phyloP scores from a whole-genome alignment of 495 filamentous ascomycete genomes.

The Thermothielavioides terrestris region DNA sequence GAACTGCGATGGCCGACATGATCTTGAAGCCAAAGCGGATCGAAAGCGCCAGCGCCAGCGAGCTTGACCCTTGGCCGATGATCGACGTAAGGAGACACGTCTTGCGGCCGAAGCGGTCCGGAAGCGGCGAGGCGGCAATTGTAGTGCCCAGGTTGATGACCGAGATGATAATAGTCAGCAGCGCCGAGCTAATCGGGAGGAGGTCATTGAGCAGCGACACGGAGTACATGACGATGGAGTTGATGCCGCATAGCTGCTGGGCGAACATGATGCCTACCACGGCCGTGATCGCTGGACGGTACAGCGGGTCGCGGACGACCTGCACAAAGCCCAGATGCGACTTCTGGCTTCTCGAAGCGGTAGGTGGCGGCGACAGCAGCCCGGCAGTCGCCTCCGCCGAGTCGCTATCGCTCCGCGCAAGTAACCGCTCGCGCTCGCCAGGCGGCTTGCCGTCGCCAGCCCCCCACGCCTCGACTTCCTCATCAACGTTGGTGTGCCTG shows the following conservation, averaged over 20 bases:
- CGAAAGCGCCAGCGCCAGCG: conserved; percentile 63
- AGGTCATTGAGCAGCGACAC: conserved; percentile 75
- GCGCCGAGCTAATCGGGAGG: conserved; percentile 63
- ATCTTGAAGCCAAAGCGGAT: conserved; percentile 60
- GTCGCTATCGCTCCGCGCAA: conserved; percentile 21
- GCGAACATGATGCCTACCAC: conserved; percentile 87
- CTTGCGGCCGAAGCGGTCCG: conserved; percentile 81
- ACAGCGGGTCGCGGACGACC: conserved; percentile 53
- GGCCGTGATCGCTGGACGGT: conserved; percentile 70
- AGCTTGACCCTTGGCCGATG: conserved; percentile 68
- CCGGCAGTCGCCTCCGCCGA: conserved; percentile 34
- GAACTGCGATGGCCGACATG: conserved; percentile 67
- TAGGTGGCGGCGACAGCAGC: conserved; percentile 23
- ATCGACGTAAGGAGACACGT: conserved; percentile 72
- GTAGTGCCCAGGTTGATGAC: conserved; percentile 80
- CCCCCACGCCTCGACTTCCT: conserved; percentile 63
- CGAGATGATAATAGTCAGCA: conserved; percentile 78
- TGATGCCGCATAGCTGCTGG: conserved; percentile 89
- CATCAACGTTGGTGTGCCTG: conserved; percentile 55
- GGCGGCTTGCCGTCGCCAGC: conserved; percentile 26
- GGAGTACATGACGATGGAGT: conserved; percentile 97
- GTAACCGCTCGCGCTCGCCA: conserved; percentile 41
- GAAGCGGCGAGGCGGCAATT: conserved; percentile 65
- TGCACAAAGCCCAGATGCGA: conserved; percentile 57
- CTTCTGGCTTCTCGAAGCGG: conserved; percentile 25